These are phyloP conservation scores for Cucurbita argyrosperma DNA, from an alignment of 306 rosid genomes.

Conservation along the genomic window DNA sequence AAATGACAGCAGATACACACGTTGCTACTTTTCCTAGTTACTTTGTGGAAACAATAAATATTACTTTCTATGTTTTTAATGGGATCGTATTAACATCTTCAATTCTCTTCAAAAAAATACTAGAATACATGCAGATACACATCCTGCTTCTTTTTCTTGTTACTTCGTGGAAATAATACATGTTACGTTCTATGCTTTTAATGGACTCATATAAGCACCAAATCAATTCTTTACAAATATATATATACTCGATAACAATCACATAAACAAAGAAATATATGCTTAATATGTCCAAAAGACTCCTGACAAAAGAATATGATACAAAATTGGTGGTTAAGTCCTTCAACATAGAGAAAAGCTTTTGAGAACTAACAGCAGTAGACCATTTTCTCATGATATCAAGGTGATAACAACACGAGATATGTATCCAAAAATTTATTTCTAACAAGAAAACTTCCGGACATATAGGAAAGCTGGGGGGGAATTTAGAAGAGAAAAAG, in stretches of 20 bases:
- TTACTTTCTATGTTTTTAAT: background rate
- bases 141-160: background rate
- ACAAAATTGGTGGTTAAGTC: no score
- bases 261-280: no score
- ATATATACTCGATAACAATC: no score
- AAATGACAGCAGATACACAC: background rate
- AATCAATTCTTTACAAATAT: no score
- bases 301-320: no score
- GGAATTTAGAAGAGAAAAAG: background rate
- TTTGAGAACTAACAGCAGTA: background rate
- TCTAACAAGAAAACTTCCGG: background rate
- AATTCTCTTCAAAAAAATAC: background rate
- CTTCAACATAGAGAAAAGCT: background rate
- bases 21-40: background rate
- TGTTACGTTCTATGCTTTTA: no score
- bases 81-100: background rate
- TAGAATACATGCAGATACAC: background rate
- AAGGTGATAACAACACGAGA: background rate
- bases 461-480: background rate
- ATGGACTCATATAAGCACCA: no score
- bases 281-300: no score
- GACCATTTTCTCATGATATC: background rate
- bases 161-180: background rate
- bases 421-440: background rate
- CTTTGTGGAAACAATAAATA: background rate